phyloP scores from a whole-genome alignment of 805 yeast species.

The Kuraishia capsulata region DNA sequence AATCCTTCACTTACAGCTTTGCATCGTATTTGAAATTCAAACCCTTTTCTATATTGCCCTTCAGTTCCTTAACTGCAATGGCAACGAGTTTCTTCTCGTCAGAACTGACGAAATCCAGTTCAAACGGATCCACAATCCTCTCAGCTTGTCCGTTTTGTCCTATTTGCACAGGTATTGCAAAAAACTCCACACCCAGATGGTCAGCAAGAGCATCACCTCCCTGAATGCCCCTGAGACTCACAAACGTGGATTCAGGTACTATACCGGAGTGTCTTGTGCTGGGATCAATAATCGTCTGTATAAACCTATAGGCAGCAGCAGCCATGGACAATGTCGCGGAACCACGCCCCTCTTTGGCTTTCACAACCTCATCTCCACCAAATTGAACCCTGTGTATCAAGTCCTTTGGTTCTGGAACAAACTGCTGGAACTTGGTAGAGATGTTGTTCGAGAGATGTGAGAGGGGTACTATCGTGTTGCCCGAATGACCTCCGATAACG shows the following conservation, averaged over 20 bases:
- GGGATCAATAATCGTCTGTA: slow-evolving; percentile 32
- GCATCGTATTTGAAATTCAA: background rate
- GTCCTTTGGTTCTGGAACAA: slow-evolving; percentile 3
- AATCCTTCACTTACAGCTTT: slow-evolving; percentile 1
- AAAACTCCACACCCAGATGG: slow-evolving; percentile 31
- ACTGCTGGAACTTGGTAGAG: slow-evolving; percentile 23
- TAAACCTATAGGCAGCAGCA: slow-evolving; percentile 79
- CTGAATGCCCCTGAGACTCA: slow-evolving; percentile 44
- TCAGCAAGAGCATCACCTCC: slow-evolving; percentile 35
- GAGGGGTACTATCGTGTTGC: slow-evolving; percentile 46
- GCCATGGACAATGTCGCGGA: slow-evolving; percentile 97
- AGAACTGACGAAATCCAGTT: background rate
- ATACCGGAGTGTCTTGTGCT: slow-evolving; percentile 3
- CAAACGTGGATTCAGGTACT: slow-evolving; percentile 37
- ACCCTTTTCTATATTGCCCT: slow-evolving; percentile 1
- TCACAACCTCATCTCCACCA: slow-evolving; percentile 88
- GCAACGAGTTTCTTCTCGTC: slow-evolving; percentile 1
- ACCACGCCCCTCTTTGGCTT: slow-evolving; percentile 91
- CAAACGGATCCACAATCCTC: slow-evolving; percentile 1
- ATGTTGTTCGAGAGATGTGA: slow-evolving; percentile 33
- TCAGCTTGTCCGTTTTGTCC: slow-evolving; percentile 11
- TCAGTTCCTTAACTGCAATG: slow-evolving; percentile 1
- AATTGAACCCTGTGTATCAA: slow-evolving; percentile 28
- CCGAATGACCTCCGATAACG: slow-evolving; percentile 51
- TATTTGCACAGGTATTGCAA: slow-evolving; percentile 38